phyloP scores from a whole-genome alignment of 352 stramenopile genomes.

The Globisporangium carolinianum region DNA sequence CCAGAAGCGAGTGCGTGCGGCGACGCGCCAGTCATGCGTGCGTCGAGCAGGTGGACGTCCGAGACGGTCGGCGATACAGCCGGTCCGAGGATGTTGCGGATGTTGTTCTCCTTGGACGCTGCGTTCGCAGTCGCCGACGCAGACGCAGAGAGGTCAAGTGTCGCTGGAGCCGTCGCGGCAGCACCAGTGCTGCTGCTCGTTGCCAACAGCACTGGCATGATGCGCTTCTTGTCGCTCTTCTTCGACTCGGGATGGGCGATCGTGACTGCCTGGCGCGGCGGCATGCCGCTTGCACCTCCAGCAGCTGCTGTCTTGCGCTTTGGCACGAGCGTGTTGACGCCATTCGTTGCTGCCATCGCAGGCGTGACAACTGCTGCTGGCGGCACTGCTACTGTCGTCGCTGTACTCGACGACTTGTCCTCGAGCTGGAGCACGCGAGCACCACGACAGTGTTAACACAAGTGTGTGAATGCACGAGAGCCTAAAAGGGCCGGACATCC shows the following conservation, averaged over 20 bases:
- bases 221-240: constrained; percentile 65
- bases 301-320: constrained; percentile 47
- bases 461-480: no score
- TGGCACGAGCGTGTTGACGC: constrained; percentile 45
- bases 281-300: constrained; percentile 1
- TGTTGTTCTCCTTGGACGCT: constrained; percentile 71
- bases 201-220: constrained; percentile 37
- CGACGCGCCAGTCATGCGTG: constrained; percentile 41
- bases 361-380: not conserved
- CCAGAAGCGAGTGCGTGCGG: not conserved
- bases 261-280: constrained; percentile 22
- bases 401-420: constrained; percentile 26
- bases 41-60: constrained; percentile 44
- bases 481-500: no score
- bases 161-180: no score
- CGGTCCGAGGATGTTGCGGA: constrained; percentile 68
- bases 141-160: constrained; percentile 1
- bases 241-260: constrained; percentile 27
- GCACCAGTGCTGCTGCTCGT: constrained; percentile 12
- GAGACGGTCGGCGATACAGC: constrained; percentile 43
- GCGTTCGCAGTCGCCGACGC: constrained; percentile 19
- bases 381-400: not conserved
- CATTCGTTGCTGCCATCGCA: constrained; percentile 2
- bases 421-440: constrained; percentile 34
- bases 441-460: no score